Evolutionary conservation across 768 basidiomycete species (phyloP).

Genomic region (Termitomyces sp.): DNA sequence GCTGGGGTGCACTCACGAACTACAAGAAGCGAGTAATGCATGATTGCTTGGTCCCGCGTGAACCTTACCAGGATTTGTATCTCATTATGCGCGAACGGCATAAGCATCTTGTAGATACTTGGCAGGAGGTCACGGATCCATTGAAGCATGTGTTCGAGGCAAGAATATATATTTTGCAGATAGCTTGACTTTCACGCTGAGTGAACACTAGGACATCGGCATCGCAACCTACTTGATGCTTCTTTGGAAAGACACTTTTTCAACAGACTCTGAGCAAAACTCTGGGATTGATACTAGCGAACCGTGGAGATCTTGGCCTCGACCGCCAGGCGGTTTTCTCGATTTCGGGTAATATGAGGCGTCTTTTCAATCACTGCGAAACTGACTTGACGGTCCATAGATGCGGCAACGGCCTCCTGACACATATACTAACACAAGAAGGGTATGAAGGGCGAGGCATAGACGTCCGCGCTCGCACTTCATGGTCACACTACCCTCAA

Average conservation of each 20-base stretch:
- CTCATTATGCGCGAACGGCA: conserved; percentile 83
- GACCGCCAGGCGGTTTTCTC: conserved; percentile 81
- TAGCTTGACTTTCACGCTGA: neutral
- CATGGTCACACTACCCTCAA: conserved; percentile 79
- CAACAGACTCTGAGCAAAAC: conserved; percentile 7
- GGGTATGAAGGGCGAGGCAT: conserved; percentile 85
- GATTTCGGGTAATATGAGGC: conserved; percentile 71
- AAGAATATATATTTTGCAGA: conserved; percentile 12
- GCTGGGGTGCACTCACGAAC: conserved; percentile 78
- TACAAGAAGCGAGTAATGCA: conserved; percentile 88
- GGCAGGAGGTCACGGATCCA: conserved; percentile 84
- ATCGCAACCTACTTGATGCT: conserved; percentile 93
- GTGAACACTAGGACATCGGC: conserved; percentile 74
- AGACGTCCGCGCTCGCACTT: conserved; percentile 81
- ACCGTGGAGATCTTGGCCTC: conserved; percentile 74
- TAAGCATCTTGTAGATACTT: conserved; percentile 69
- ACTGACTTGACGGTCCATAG: conserved; percentile 36
- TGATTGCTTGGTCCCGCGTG: conserved; percentile 74
- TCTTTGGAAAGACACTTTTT: conserved; percentile 80
- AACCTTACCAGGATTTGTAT: conserved; percentile 88
- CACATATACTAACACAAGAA: conserved; percentile 81
- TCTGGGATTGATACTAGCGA: conserved; percentile 20
- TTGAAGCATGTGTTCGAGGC: conserved; percentile 91
- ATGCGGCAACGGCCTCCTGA: conserved; percentile 91
- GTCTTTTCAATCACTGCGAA: neutral